Base-by-base conservation (phyloP, 2,329 filamentous ascomycete species). In the Didymella lethalis region DNA sequence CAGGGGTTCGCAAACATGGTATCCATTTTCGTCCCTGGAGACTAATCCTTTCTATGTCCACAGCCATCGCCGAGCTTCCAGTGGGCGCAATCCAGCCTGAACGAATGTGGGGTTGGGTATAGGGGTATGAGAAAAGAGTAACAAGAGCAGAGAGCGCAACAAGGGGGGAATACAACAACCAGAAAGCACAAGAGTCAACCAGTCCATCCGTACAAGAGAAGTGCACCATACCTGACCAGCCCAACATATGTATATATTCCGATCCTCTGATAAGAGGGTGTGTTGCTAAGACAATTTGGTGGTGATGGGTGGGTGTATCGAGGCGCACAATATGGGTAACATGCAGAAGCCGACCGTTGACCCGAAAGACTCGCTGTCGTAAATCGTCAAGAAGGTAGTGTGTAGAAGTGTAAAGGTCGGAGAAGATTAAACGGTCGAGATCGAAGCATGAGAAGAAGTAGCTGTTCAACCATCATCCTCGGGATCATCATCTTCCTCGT, bases 401-500 rank as follows among this genome's bases (percentile, higher is more conserved):
- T 64, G 46, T 61, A 65, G 62, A 62, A 63, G 62, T 53, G 56
- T 61, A 64, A 60, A 62, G 57, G 48, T 54, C 59, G 57, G n/a
- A 60, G 61, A 66, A 61, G 61, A 66, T 65, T 65, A 68, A 66
- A 66, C 61, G 59, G 57, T 64, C 60, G 61, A 60, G 57, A 54
- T 49, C 47, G 48, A 64, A 64, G 26, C 52, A 45, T 3, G 7
- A 32, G 31, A 54, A 16, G 8, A n/a, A 23, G 26, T 26, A 53
- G 26, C 26, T 38, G 41, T 53, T 67, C 68, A 76, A 59, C 71
- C 72, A 48, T 80, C 78, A 47, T 81, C 83, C 60, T 84, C 82
- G 52, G 82, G 83, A 64, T 84, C 83, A 34, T 82, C 83, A 14
- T 67, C 77, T 28, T 84, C 83, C 28, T 78, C 75, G 53, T 82